Conservation (phyloP, 345 rosid genomes). For the Brassica carinata region DNA sequence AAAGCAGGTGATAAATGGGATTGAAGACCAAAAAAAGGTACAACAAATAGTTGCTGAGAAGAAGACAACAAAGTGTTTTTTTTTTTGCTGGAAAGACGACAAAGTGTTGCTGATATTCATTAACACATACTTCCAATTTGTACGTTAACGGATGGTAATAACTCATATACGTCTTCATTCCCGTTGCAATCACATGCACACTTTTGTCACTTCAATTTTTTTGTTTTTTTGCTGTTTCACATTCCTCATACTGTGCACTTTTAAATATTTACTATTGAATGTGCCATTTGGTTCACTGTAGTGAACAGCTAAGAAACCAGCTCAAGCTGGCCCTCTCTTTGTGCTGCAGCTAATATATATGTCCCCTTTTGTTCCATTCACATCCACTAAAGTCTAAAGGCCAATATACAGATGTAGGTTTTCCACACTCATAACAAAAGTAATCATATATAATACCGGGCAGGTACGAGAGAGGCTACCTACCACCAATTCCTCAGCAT, state of each 20-base stretch:
- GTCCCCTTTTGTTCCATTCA: conserved; percentile 33
- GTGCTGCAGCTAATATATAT: conserved; percentile 30
- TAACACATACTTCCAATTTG: conserved; percentile 23
- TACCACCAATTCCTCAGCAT: conserved; percentile 26
- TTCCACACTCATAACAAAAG: not conserved
- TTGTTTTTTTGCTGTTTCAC: conserved; percentile 15
- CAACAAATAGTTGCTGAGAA: not conserved
- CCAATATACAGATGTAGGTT: not conserved
- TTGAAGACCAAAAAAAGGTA: not conserved
- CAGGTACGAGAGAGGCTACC: conserved; percentile 13
- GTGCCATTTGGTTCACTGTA: conserved; percentile 33
- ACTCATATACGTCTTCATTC: conserved; percentile 3
- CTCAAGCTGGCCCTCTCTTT: conserved; percentile 32
- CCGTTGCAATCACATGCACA: not conserved
- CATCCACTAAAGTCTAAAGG: conserved; percentile 17
- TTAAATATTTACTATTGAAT: conserved; percentile 20
- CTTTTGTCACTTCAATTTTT: not conserved
- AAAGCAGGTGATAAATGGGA: not conserved
- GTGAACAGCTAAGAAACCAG: conserved; percentile 31
- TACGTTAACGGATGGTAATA: conserved; percentile 22
- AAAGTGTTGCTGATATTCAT: conserved; percentile 5
- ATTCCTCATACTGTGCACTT: not conserved
- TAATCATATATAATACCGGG: not conserved
- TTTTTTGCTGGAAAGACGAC: not conserved
- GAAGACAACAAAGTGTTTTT: conserved; percentile 7